Base-by-base conservation (phyloP, 495 filamentous ascomycete species). In the Penicillium fimorum region DNA sequence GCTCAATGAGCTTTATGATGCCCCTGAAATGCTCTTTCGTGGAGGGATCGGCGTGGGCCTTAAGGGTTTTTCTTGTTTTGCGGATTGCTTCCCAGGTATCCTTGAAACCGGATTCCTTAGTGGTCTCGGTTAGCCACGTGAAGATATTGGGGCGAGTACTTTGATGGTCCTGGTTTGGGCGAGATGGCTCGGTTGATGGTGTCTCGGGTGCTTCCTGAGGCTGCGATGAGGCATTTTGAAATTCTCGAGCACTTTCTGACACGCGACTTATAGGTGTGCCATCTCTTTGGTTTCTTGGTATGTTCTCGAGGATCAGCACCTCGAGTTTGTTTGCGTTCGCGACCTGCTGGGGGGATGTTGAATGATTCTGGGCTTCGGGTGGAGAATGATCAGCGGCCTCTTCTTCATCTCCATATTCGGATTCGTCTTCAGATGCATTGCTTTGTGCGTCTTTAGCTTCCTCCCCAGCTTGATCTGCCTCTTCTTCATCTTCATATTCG, bases 61-160 rank as follows among this genome's bases (percentile, higher is more conserved):
- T 54, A 1, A 47, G n/a, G 12, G 2, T 11, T 35, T 24, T 45
- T 15, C 52, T 37, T 20, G 22, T 27, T 13, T 0, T 9, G 32
- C 42, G 32, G 12, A 54, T 37, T 17, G 15, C 20, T 4, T 46
- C 30, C 52, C 52, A 54, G 33, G 15, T 29, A 1, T 47, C 32
- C 22, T 54, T 38, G 24, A 54, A 54, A 3, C 22, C 52, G 20
- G 52, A 54, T 38, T 46, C 42, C 12, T 38, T 46, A 4, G 44
- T 46, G 20, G 32, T 27, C 8, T 54, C 20, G 8, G 20, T 38
- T 13, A 54, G 30, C 52, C 52, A 54, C 5, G 20, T 38, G 32
- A 54, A 54, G n/a, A 54, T 47, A 38, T 46, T 13, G 41, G 42
- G 15, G 13, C 42, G 35, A 37, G 13, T 2, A 0, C 18, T 35